A percentile compares a stretch with the other conserved stretches of the same genome.
Evolutionary conservation across 169 alveolate species (phyloP).

Genomic region (Plasmodium fragile): DNA sequence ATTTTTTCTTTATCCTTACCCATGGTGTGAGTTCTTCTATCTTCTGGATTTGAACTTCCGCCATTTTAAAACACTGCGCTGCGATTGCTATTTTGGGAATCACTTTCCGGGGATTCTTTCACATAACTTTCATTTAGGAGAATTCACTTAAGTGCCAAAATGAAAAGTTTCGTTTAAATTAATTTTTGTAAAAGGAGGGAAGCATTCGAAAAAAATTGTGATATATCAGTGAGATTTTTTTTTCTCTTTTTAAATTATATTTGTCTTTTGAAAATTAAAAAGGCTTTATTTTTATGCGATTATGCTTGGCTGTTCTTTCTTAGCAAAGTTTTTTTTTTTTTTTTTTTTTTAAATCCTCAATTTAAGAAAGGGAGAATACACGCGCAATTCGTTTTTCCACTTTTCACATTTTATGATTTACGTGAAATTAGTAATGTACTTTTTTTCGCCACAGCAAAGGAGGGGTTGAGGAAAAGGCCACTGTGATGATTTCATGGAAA

Average conservation of each 20-base stretch:
- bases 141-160: neutral
- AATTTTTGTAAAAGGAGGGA: neutral
- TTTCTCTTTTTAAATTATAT: neutral
- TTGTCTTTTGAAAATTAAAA: neutral
- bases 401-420: neutral
- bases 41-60: slow-evolving; percentile 32
- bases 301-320: neutral
- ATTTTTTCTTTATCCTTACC: slow-evolving; percentile 17
- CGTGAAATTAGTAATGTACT: neutral
- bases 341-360: neutral
- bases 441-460: neutral
- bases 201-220: neutral
- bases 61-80: slow-evolving; percentile 20
- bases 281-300: neutral
- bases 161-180: neutral
- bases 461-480: neutral
- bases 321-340: neutral
- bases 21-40: slow-evolving; percentile 62
- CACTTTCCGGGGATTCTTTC: neutral
- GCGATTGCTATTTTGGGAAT: neutral
- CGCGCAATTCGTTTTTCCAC: neutral
- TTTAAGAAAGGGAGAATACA: neutral
- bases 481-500: neutral
- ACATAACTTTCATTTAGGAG: neutral
- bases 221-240: neutral